Conservation (phyloP, 805 yeast genomes). For the Wilhelminamyces savonicus region DNA sequence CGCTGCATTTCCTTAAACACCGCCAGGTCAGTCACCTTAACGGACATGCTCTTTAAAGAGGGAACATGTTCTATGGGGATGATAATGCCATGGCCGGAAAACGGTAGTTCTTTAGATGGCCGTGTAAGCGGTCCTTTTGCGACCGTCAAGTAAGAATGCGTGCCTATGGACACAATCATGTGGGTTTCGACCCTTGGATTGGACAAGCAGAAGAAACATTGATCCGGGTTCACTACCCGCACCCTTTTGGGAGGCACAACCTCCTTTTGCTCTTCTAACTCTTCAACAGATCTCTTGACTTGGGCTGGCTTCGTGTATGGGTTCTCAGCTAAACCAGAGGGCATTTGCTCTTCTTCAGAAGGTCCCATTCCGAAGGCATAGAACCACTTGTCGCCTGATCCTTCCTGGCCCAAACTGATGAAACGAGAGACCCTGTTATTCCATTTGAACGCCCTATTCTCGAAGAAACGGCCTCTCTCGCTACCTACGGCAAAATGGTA, state of each 20-base stretch:
- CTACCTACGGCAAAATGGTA: slow-evolving; percentile 62
- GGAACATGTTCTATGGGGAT: slow-evolving; percentile 76
- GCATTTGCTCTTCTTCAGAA: slow-evolving; percentile 11
- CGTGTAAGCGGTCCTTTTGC: slow-evolving; percentile 82
- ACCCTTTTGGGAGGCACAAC: slow-evolving; percentile 14
- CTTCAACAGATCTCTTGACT: slow-evolving; percentile 1
- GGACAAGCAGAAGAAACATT: slow-evolving; percentile 79
- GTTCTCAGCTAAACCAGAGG: slow-evolving; percentile 10
- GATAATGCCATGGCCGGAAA: slow-evolving; percentile 78
- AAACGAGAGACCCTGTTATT: slow-evolving; percentile 47
- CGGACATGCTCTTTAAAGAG: slow-evolving; percentile 10
- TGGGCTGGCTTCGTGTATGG: slow-evolving; percentile 15
- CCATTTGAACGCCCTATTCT: slow-evolving; percentile 50
- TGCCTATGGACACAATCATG: slow-evolving; percentile 73
- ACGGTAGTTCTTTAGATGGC: slow-evolving; percentile 40
- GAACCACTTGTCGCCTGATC: slow-evolving; percentile 55
- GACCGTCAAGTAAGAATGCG: slow-evolving; percentile 58
- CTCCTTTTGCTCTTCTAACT: slow-evolving; percentile 9
- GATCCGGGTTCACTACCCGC: slow-evolving; percentile 46
- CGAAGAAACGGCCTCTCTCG: slow-evolving; percentile 42
- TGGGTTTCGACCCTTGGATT: slow-evolving; percentile 74
- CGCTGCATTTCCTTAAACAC: slow-evolving; percentile 24
- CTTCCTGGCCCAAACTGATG: slow-evolving; percentile 57
- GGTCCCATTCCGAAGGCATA: slow-evolving; percentile 66
- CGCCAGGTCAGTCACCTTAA: too few species aligned